Base-by-base conservation (phyloP, 1,139 yeast species). In the Blastobotrys arbuscula region DNA sequence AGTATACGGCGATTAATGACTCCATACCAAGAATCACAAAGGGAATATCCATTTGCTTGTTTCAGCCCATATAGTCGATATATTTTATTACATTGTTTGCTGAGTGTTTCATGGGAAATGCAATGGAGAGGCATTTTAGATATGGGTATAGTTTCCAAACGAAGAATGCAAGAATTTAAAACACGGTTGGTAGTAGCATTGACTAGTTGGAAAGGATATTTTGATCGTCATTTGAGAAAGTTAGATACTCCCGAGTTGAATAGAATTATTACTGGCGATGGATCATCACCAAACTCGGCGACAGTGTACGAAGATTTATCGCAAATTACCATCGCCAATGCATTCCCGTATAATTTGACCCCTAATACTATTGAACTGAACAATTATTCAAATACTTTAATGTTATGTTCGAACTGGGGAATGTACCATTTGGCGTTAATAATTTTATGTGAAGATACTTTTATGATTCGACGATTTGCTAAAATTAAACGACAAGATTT, bases 31-130 rank as follows among this genome's bases (percentile, higher is more conserved):
- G 65, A 63, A 38, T 59, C 62, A 39, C 68, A 68, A 49, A 63
- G 60, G 40, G 74, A 69, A 51, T 70, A 70, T 47, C 64, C 64
- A 15, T 49, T 65, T 45, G 66, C 68, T 34, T 69, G 73, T 43
- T 71, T 68, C 48, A 68, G 76, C 1, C 71, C 66, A 44, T 73
- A 67, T 52, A 66, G 73, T 8, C 55, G 76, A 44, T 62, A 60
- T 33, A 65, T 72, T 30, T 57, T 72, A 26, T 57, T 73, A 2
- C 74, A 72, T 56, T 75, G 75, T 2, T 54, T 71, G 19, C 54
- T 72, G 36, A 65, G 70, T 38, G 57, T 73, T 23, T 62, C 70
- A n/a, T 64, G 67, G 61, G 72, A 70, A 43, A 55, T 71, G 55
- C 68, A 70, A 45, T 58, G 62, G 55, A 54, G 69, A 12, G 68